Base-by-base conservation (phyloP, 1,284 basidiomycete genomes). In the Butyriboletus regius region DNA sequence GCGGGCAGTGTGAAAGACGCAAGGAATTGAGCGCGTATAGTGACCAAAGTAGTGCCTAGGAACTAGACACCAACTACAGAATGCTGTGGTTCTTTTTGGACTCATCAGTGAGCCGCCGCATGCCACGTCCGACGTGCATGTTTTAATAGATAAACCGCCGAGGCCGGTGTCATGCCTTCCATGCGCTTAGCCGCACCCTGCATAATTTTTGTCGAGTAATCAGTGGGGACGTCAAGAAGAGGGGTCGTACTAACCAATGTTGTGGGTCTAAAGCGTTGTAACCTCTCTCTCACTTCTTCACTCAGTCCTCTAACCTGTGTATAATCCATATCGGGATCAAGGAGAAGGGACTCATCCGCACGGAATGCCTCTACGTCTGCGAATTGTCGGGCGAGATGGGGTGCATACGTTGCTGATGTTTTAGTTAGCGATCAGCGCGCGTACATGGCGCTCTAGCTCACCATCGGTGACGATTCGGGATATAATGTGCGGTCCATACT, bases 141-240 rank as follows among this genome's bases (percentile, higher is more conserved):
- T 56, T 76, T 76, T 50, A 91, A 68, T 26, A 91, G 63, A 38
- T 74, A 73, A 8, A 89, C 73, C 17, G 86, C 70, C 1, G 80
- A 79, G 0, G 82, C 75, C 2, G 88, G 86, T 7, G 89, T 91
- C 78, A 91, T 88, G 7, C 88, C 88, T 60, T 91, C 88, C 81
- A 91, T 89, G 31, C 89, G 73, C 63, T 89, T 89, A 15, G 84
- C 89, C 13, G 85, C 83, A 20, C 88, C 89, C 88, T 90, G 44
- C 24, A 43, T 17, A 18, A 8, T 24, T 8, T 53, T 41, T 6
- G 15, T 42, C 18, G 22, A 49, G 18, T 13, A 6, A 44, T 57
- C 37, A 48, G 20, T 5, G 22, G 15, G 4, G 14, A 33, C 4
- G 14, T 43, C 33, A 24, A 14, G 12, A 5, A 28, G 6, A 14